Percentiles rank a stretch among this genome's conserved stretches.
Evolutionary conservation across 2,329 filamentous ascomycete species (phyloP).

Genomic region (Neodidymelliopsis sp.): DNA sequence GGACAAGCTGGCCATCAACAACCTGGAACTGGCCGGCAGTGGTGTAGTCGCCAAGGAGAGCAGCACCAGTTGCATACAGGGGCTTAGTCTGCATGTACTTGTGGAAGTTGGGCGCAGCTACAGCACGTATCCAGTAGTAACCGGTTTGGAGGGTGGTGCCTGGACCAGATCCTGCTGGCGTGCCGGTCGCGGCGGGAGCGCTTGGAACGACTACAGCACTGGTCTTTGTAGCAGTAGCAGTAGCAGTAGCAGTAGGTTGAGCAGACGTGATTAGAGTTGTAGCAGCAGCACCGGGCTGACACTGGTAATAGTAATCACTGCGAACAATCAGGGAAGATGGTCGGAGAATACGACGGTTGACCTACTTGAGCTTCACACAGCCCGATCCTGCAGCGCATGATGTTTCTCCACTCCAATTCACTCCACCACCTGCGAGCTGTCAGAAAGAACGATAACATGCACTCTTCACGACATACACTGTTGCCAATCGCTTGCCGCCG

Average conservation of each 20-base stretch:
- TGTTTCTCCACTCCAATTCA: constrained; percentile 36
- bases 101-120: constrained; percentile 63
- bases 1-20: constrained; percentile 63
- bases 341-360: background rate
- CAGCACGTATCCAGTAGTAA: constrained; percentile 66
- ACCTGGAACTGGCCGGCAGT: constrained; percentile 67
- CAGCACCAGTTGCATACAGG: constrained; percentile 53
- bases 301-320: constrained; percentile 52
- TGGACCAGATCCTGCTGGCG: constrained; percentile 45
- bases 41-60: constrained; percentile 60
- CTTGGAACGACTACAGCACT: constrained; percentile 17
- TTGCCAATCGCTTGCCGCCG: constrained; percentile 41
- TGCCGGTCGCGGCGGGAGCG: constrained; percentile 31
- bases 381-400: constrained; percentile 34
- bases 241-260: constrained; percentile 16
- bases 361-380: constrained; percentile 45
- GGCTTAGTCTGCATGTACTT: constrained; percentile 51
- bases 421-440: constrained; percentile 37
- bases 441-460: background rate
- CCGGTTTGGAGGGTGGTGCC: constrained; percentile 59
- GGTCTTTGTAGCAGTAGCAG: constrained; percentile 16
- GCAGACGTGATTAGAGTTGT: constrained; percentile 22
- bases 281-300: constrained; percentile 46
- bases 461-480: constrained; percentile 36
- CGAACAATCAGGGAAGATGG: background rate